Evolutionary conservation across 129 eudicot genomes (phyloP), one percentile per base, ranked within the genome.

Genomic region (Chrysanthemum makinoi): DNA sequence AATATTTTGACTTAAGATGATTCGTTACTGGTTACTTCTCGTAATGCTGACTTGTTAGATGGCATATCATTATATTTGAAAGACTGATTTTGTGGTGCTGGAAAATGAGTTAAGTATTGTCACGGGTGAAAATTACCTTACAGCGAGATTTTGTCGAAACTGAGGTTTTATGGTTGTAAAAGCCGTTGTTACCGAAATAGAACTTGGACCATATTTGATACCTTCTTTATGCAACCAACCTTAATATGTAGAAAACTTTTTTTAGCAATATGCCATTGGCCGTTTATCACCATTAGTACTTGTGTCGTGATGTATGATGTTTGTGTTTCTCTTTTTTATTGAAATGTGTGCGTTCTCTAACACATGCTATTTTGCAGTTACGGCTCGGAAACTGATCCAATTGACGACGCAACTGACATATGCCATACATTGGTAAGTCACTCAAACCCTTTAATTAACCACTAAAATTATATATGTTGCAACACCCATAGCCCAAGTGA

Each of bases 341-440:
- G 6, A 49, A 28, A 20, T 62, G 61, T 68, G 68, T 59, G 59
- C 63, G 66, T 66, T 18, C 72, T 65, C 24, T 4, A 65, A 75
- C 16, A 9, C 26, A 19, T 30, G 14, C 59, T 57, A 14, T 59
- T 51, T 79, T 81, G 83, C 90, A 93, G 96, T 82, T 93, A 93
- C 56, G 98, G 98, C 66, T 80, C 95, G 2, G 92, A 85, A 77
- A 72, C 84, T 62, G 80, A 88, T 78, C 96, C 98, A 28, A 79
- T 89, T 28, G 82, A 53, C 26, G 96, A 87, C 24, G 61, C 82
- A 50, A 82, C 92, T 26, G 90, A 89, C 43, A 79, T 93, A 53
- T 93, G 98, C 78, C 96, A 89, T 54, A 80, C 92, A 54, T 22
- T 73, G 81, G 98, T 93, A 71, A 85, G 88, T 68, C 67, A 18